Base-by-base conservation (phyloP, 1,284 basidiomycete genomes). In the Gymnopus androsaceus region DNA sequence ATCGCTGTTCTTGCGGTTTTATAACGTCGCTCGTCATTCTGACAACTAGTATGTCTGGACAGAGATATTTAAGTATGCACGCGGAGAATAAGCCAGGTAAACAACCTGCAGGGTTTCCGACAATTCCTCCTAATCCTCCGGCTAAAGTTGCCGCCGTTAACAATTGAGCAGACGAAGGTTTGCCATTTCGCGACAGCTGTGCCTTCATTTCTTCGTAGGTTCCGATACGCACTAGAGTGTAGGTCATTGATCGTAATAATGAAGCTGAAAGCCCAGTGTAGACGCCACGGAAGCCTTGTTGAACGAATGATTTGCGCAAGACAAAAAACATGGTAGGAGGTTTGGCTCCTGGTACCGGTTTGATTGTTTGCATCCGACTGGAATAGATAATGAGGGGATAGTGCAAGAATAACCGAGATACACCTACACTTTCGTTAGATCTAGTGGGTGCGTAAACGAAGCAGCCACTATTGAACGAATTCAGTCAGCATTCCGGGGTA, bases 241-340 rank as follows among this genome's bases (percentile, higher is more conserved):
- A 95, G 8, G 92, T 88, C 93, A 95, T 94, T 74, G 95, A 94
- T 45, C 94, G 84, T 66, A 95, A 75, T 41, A 95, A 72, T 2
- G 93, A 93, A 15, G 93, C 94, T 9, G 88, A 86, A 30, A 95
- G 79, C 33, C 94, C 94, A 21, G 88, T 87, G 66, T 92, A 94
- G 34, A 94, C 72, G 61, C 90, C 90, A 58, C 80, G 77, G 59
- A 92, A 64, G 45, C 92, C 91, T 57, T 80, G 78, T 57, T 85
- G 74, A 6, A 76, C 67, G 37, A 90, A 69, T 14, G 87, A 84
- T 45, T 68, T 67, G 49, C 79, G 82, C 44, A 90, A 73, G 36
- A 87, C 78, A 40, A 74, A 72, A 56, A 85, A 63, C 61, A 82
- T 84, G 5, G 87, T 87, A 4, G 81, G 79, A 55, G 73, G 77